Percentiles rank a stretch among this genome's conserved stretches.
Evolutionary conservation across 768 basidiomycete species (phyloP).

Genomic region (Hygrocybe coccinea): DNA sequence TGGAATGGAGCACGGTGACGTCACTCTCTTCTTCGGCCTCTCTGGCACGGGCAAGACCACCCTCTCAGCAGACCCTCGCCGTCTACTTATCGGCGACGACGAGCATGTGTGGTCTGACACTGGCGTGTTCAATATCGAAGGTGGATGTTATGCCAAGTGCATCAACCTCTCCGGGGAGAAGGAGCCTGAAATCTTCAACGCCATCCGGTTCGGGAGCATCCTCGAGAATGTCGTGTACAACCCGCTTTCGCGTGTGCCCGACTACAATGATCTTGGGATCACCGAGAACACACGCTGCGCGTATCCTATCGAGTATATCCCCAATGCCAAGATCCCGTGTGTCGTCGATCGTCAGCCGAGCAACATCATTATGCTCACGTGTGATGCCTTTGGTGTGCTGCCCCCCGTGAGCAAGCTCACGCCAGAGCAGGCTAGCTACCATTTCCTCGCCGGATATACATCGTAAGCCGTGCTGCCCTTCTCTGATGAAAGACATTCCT

Average conservation of each 20-base stretch:
- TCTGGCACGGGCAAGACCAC: constrained; percentile 99
- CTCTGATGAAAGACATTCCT: neutral
- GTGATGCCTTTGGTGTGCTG: constrained; percentile 97
- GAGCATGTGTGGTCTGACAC: constrained; percentile 99
- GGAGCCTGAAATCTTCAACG: constrained; percentile 96
- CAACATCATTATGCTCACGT: constrained; percentile 96
- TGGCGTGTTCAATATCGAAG: constrained; percentile 99
- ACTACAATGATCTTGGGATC: constrained; percentile 95
- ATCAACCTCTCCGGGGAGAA: constrained; percentile 96
- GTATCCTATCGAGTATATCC: constrained; percentile 97
- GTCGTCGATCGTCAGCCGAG: constrained; percentile 79
- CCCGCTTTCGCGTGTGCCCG: constrained; percentile 72
- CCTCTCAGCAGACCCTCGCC: constrained; percentile 91
- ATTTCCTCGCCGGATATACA: constrained; percentile 95
- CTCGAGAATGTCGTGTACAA: constrained; percentile 99
- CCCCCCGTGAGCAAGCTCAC: constrained; percentile 92
- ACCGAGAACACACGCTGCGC: constrained; percentile 99
- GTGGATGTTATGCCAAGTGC: constrained; percentile 98
- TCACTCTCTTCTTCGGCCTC: constrained; percentile 98
- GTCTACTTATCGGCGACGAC: constrained; percentile 95
- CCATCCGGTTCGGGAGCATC: constrained; percentile 92
- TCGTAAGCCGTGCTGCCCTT: constrained; percentile 47
- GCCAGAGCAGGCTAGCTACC: constrained; percentile 94
- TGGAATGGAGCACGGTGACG: constrained; percentile 81
- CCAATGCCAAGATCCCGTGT: constrained; percentile 93